A percentile compares a stretch with the other conserved stretches of the same genome.
phyloP scores from a whole-genome alignment of 352 stramenopile genomes.

The Globisporangium abappressorium region DNA sequence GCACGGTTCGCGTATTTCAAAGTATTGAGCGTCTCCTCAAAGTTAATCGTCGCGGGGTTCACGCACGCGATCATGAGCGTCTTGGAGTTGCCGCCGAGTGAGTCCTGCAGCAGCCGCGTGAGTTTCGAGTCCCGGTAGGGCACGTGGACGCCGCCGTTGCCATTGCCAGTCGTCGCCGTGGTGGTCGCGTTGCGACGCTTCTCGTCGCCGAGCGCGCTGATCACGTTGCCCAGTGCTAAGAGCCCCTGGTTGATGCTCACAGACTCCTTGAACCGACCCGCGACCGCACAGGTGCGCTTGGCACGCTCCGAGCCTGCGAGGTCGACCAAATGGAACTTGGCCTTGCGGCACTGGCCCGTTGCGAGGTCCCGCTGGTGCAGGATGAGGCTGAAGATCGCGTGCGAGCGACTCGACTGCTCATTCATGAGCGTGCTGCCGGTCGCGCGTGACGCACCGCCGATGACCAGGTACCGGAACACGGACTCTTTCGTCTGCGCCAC shows the following conservation, averaged over 20 bases:
- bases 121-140: slow-evolving; percentile 92
- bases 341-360: slow-evolving; percentile 47
- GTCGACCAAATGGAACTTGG: slow-evolving; percentile 95
- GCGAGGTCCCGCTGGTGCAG: slow-evolving; percentile 64
- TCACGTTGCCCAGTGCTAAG: slow-evolving; percentile 94
- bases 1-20: slow-evolving; percentile 98
- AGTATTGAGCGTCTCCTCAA: slow-evolving; percentile 97
- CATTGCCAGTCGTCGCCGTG: slow-evolving; percentile 13
- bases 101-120: slow-evolving; percentile 86
- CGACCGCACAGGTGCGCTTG: slow-evolving; percentile 90
- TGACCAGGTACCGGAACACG: slow-evolving; percentile 78
- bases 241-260: slow-evolving; percentile 96
- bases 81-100: slow-evolving; percentile 85
- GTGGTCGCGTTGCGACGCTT: slow-evolving; percentile 49
- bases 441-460: slow-evolving; percentile 71
- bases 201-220: slow-evolving; percentile 91
- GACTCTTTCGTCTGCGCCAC: slow-evolving; percentile 70
- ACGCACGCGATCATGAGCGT: slow-evolving; percentile 91
- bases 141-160: slow-evolving; percentile 53
- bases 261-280: slow-evolving; percentile 89
- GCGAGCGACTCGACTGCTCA: slow-evolving; percentile 85
- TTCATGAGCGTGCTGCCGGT: slow-evolving; percentile 91
- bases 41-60: slow-evolving; percentile 74
- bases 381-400: slow-evolving; percentile 89
- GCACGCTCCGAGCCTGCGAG: slow-evolving; percentile 93